Conservation (phyloP, 2,329 filamentous ascomycete genomes). For the Colletotrichum tabaci region DNA sequence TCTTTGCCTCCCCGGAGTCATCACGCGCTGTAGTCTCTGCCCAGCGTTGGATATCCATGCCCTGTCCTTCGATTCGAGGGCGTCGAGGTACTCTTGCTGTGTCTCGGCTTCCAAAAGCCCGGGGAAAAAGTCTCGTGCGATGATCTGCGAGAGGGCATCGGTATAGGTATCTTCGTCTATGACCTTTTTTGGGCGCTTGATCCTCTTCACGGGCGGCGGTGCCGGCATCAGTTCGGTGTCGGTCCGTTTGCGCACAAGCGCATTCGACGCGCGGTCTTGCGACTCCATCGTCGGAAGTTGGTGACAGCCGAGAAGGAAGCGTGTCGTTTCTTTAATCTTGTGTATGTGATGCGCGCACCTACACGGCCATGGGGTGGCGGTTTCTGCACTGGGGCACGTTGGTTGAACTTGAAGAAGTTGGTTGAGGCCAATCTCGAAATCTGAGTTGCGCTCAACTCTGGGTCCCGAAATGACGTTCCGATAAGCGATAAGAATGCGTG, state of each 20-base stretch:
- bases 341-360: neutral
- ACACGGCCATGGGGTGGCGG: neutral
- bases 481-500: conserved; percentile 21
- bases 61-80: conserved; percentile 86
- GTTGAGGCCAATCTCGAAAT: conserved; percentile 14
- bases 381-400: neutral
- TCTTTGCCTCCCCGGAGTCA: conserved; percentile 78
- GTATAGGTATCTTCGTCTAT: conserved; percentile 97
- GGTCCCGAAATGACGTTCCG: conserved; percentile 13
- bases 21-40: conserved; percentile 79
- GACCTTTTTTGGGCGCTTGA: conserved; percentile 89
- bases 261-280: conserved; percentile 59
- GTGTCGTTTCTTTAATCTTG: neutral
- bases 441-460: conserved; percentile 12
- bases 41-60: conserved; percentile 90
- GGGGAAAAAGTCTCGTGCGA: conserved; percentile 96
- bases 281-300: conserved; percentile 55
- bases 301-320: neutral
- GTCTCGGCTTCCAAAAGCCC: conserved; percentile 88
- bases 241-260: conserved; percentile 77
- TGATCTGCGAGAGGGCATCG: conserved; percentile 91
- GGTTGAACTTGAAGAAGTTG: neutral
- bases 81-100: conserved; percentile 93
- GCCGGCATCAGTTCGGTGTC: conserved; percentile 87
- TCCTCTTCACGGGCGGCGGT: conserved; percentile 86